Evolutionary conservation across 2,329 filamentous ascomycete genomes (phyloP).

Genomic region (Lasiodiplodia citricola): DNA sequence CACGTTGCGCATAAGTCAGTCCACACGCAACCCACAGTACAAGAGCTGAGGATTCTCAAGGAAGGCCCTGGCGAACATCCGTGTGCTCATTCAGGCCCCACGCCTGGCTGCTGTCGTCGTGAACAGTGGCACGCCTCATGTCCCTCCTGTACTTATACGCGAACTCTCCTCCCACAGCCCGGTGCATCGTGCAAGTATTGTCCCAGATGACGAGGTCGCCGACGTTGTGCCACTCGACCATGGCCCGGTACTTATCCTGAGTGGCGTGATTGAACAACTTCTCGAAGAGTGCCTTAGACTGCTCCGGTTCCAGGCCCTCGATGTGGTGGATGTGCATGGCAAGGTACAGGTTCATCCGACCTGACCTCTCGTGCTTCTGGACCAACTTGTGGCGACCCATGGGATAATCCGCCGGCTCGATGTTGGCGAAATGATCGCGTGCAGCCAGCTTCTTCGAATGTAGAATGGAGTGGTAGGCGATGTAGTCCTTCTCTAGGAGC

Average conservation of each 20-base stretch:
- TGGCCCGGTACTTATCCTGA: slow-evolving; percentile 54
- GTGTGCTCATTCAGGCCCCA: slow-evolving; percentile 50
- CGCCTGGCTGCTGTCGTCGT: slow-evolving; percentile 52
- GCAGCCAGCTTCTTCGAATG: slow-evolving; percentile 60
- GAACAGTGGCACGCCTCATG: slow-evolving; percentile 62
- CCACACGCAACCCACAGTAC: too few species aligned
- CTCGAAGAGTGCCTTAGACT: slow-evolving; percentile 45
- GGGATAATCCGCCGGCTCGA: slow-evolving; percentile 49
- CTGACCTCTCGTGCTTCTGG: slow-evolving; percentile 58
- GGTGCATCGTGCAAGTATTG: slow-evolving; percentile 62
- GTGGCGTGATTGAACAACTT: slow-evolving; percentile 54
- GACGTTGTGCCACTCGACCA: slow-evolving; percentile 54
- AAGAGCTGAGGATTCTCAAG: background rate
- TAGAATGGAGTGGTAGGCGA: slow-evolving; percentile 47
- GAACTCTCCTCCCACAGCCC: slow-evolving; percentile 56
- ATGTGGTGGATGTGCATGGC: slow-evolving; percentile 61
- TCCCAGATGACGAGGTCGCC: slow-evolving; percentile 65
- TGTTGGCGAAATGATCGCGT: slow-evolving; percentile 54
- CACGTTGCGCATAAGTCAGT: too few species aligned
- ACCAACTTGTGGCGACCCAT: slow-evolving; percentile 55
- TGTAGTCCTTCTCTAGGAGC: slow-evolving; percentile 32
- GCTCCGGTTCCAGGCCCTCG: slow-evolving; percentile 44
- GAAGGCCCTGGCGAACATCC: background rate
- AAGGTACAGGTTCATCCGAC: slow-evolving; percentile 60
- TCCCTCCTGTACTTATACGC: slow-evolving; percentile 57